Evolutionary conservation across 2,329 filamentous ascomycete genomes (phyloP), one percentile per base, ranked within the genome.

Genomic region (Amauroascus niger): DNA sequence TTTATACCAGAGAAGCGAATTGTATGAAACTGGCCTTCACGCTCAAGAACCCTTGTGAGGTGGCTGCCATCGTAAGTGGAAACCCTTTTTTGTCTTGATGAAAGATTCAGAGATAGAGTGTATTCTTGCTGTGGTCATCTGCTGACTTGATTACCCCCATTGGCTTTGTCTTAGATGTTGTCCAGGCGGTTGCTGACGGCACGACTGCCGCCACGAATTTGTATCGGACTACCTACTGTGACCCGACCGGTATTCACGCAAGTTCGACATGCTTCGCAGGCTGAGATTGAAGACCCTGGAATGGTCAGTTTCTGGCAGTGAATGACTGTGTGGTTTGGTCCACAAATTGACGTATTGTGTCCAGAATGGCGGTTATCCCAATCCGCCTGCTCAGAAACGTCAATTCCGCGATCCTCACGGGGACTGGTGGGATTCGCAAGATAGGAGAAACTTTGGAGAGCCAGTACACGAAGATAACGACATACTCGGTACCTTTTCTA

Each of bases 371-470:
- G 69, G 69, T 61, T 76, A 76, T 60, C 67, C 70, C 57, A 76
- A 76, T 60, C 74, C 74, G 59, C 73, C 73, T 43, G 64, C 78
- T 52, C 76, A 91, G 72, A 96, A 95, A 79, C 86, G 91, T 63
- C 84, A 89, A 71, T 87, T 88, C 75, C 88, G 93, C 69, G 93
- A 97, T 71, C 93, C 94, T 33, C 81, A 97, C 69, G 91, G 73
- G 67, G 84, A 88, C 67, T 98, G 89, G 88, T 97, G 89, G 88
- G 91, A 98, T 74, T 86, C 89, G 71, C 93, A 98, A 75, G 93
- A 97, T 72, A 84, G 90, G 69, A 83, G 93, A 65, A 97, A 98
- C 79, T 97, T 87, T 69, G 90, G 90, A 71, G 94, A 98, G 73
- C 88, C 91, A 11, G 82, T 95, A 50, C 91, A 98, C 71, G 94